These are phyloP conservation scores for Monosporascus sp. DNA, from an alignment of 2,329 filamentous ascomycete genomes.

Conservation along the genomic window DNA sequence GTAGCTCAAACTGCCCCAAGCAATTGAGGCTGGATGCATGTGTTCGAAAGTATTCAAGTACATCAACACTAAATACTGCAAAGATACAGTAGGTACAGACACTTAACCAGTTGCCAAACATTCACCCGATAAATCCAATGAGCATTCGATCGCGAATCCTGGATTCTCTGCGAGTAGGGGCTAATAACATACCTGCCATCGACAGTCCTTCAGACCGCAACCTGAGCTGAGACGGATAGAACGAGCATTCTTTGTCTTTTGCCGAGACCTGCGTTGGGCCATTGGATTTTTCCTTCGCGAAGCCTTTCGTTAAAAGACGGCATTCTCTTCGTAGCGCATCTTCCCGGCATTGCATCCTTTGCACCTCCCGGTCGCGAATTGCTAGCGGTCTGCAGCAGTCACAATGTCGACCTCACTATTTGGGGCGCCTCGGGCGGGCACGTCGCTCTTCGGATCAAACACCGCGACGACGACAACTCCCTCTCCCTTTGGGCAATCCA, in stretches of 20 bases:
- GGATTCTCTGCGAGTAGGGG: neutral
- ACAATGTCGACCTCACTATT: constrained; percentile 25
- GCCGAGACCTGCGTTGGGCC: neutral
- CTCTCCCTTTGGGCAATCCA: constrained; percentile 25
- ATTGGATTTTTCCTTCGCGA: neutral
- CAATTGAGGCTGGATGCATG: too few species aligned
- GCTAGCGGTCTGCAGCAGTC: neutral
- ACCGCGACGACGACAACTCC: constrained; percentile 23
- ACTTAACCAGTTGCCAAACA: too few species aligned
- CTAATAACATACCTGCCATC: neutral
- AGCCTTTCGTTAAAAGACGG: too few species aligned
- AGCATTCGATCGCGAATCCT: too few species aligned
- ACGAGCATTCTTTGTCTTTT: constrained; percentile 6
- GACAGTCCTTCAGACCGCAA: neutral
- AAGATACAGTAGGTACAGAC: too few species aligned
- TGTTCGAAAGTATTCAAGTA: too few species aligned
- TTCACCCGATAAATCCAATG: too few species aligned
- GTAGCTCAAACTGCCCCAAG: too few species aligned
- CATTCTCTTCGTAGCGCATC: too few species aligned
- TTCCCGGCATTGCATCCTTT: neutral
- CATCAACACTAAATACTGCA: too few species aligned
- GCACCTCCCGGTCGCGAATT: neutral
- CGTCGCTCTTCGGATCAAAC: constrained; percentile 15
- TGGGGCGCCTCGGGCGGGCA: constrained; percentile 7
- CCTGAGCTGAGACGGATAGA: neutral